Base-by-base conservation (phyloP, 176 grass and related monocot species). In the Calamus simplicifolius region DNA sequence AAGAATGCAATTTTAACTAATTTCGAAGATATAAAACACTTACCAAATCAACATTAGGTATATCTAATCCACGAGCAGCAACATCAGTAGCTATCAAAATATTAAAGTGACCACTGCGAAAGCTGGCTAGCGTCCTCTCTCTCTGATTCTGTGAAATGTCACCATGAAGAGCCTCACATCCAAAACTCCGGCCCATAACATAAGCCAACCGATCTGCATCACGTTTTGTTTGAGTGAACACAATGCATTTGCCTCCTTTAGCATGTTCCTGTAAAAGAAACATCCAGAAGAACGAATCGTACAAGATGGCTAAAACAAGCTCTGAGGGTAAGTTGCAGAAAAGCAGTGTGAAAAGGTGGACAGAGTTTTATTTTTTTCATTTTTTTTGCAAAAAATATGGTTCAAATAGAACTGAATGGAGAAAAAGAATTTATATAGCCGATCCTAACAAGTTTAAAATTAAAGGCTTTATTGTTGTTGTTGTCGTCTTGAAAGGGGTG, bases 31-130 rank as follows among this genome's bases (percentile, higher is more conserved):
- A 61, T 43, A 6, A 62, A 29, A 18, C 54, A 73, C 80, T 82
- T 64, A 91, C 92, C 55, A 97, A 53, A 87, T 97, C 87, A 64
- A 97, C 92, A 80, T 97, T 97, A 30, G 87, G 92, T 76, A 97
- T 97, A 76, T 91, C 92, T 48, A 97, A 75, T 58, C 92, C 92
- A 67, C 87, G 92, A 67, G 92, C 87, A 59, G 87, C 87, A 6
- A 97, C 87, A 68, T 97, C 84, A 67, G 92, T 97, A 68, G 92
- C 87, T 51, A 97, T 82, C 49, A 97, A 75, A 35, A 91, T 85
- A 64, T 82, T 88, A 75, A 90, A 90, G 27, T 62, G 83, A 7
- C 83, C 87, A 72, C 90, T 87, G 54, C 87, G 83, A 77, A 96
- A 96, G 52, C 77, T 83, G 17, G 80, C 73, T 18, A 90, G 83